A percentile compares a stretch with the other conserved stretches of the same genome.
These are phyloP conservation scores for Teunomyces pallodes DNA, from an alignment of 805 yeast genomes.

Conservation along the genomic window DNA sequence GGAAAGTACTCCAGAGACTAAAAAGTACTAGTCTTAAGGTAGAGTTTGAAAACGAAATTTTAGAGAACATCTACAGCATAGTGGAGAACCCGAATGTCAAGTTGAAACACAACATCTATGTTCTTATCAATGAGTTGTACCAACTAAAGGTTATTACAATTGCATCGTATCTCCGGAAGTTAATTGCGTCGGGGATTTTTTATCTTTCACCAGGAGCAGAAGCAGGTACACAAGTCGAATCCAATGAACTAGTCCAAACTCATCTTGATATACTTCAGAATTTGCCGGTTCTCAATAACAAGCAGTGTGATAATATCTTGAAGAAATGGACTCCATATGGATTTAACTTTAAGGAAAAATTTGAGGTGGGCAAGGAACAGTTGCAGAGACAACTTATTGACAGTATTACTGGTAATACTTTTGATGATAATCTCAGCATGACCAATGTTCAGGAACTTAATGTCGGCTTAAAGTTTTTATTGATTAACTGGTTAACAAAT, in stretches of 20 bases:
- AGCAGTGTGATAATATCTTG: slow-evolving; percentile 55
- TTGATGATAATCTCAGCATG: slow-evolving; percentile 11
- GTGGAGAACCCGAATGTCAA: slow-evolving; percentile 17
- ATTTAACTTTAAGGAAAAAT: slow-evolving; percentile 29
- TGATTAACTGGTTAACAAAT: slow-evolving; percentile 49
- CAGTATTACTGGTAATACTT: slow-evolving; percentile 18
- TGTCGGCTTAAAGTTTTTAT: slow-evolving; percentile 43
- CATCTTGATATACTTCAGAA: slow-evolving; percentile 59
- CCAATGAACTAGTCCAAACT: slow-evolving; percentile 30
- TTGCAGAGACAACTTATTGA: slow-evolving; percentile 34
- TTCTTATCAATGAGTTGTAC: slow-evolving; percentile 52
- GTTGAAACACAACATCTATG: slow-evolving; percentile 29
- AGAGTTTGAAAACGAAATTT: slow-evolving; percentile 43
- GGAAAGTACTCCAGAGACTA: slow-evolving; percentile 29
- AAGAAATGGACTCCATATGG: slow-evolving; percentile 44
- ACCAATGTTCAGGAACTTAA: slow-evolving; percentile 20
- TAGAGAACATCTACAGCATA: slow-evolving; percentile 37
- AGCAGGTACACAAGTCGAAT: slow-evolving; percentile 40
- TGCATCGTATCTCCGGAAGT: slow-evolving; percentile 69
- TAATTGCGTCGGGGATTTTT: slow-evolving; percentile 84
- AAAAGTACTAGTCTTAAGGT: slow-evolving; percentile 31
- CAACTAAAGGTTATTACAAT: slow-evolving; percentile 51
- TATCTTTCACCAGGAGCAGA: slow-evolving; percentile 46
- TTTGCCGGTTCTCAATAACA: slow-evolving; percentile 52
- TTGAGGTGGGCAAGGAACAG: slow-evolving; percentile 36